phyloP scores from a whole-genome alignment of 2,329 filamentous ascomycete species.

The Mollisiaceae sp. region DNA sequence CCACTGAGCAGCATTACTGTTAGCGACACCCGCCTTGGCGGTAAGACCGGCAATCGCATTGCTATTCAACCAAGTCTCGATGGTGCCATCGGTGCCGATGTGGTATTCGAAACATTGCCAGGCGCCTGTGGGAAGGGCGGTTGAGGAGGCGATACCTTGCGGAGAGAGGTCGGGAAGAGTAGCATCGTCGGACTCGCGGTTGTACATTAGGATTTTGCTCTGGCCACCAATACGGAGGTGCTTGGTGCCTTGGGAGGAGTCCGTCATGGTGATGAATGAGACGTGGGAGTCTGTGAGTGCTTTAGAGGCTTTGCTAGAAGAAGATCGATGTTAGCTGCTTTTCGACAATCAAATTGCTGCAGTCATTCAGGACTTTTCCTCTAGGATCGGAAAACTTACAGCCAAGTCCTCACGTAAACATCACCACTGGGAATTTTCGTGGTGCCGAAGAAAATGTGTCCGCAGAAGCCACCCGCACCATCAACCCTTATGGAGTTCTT shows the following conservation, averaged over 20 bases:
- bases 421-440: slow-evolving; percentile 60
- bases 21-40: slow-evolving; percentile 45
- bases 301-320: slow-evolving; percentile 57
- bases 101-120: slow-evolving; percentile 69
- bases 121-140: slow-evolving; percentile 52
- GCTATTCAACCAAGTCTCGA: slow-evolving; percentile 66
- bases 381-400: slow-evolving; percentile 51
- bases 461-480: slow-evolving; percentile 59
- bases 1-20: slow-evolving; percentile 60
- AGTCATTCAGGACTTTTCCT: background rate
- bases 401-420: slow-evolving; percentile 59
- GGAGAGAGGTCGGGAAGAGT: slow-evolving; percentile 66
- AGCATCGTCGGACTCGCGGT: slow-evolving; percentile 66
- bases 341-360: slow-evolving; percentile 9
- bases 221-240: slow-evolving; percentile 67
- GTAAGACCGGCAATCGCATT: slow-evolving; percentile 57
- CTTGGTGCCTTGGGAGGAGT: slow-evolving; percentile 60
- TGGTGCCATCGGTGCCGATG: slow-evolving; percentile 59
- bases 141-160: slow-evolving; percentile 60
- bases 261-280: slow-evolving; percentile 68
- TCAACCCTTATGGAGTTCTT: slow-evolving; percentile 59
- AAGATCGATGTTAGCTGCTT: slow-evolving; percentile 31
- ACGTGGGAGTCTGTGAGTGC: slow-evolving; percentile 64
- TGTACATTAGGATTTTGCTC: slow-evolving; percentile 66
- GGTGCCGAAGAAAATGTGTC: slow-evolving; percentile 66